phyloP scores from a whole-genome alignment of 805 yeast species.

The Yarrowia alimentaria region DNA sequence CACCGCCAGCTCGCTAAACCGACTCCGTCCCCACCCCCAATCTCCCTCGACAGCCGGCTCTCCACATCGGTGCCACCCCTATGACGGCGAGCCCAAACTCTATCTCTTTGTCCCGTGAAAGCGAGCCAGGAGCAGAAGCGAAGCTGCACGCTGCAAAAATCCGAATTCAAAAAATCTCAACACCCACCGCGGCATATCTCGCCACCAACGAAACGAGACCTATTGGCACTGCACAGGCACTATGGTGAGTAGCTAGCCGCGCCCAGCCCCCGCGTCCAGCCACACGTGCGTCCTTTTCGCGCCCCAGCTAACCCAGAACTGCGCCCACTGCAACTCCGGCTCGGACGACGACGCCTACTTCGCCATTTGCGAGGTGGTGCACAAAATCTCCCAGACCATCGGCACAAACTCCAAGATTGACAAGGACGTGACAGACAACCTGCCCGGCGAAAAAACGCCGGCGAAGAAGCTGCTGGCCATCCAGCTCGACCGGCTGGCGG shows the following conservation, averaged over 20 bases:
- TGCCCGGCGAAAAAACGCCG: constrained; percentile 34
- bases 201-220: constrained; percentile 26
- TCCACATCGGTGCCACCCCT: too few species aligned
- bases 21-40: too few species aligned
- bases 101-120: constrained; percentile 24
- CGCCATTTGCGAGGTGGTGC: constrained; percentile 32
- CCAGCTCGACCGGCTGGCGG: constrained; percentile 29
- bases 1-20: too few species aligned
- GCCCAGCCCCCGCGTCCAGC: neutral
- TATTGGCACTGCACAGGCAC: constrained; percentile 18
- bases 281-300: neutral
- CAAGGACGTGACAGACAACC: constrained; percentile 13
- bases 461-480: constrained; percentile 32
- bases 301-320: constrained; percentile 20
- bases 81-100: constrained; percentile 20
- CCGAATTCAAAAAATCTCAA: constrained; percentile 25
- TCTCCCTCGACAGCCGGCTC: too few species aligned
- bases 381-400: constrained; percentile 26
- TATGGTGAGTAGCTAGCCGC: constrained; percentile 6
- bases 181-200: constrained; percentile 17
- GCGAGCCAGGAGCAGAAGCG: constrained; percentile 26
- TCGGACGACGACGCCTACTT: constrained; percentile 33
- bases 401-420: constrained; percentile 23
- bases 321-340: constrained; percentile 29
- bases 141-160: constrained; percentile 26